These are phyloP conservation scores for Saccharomycopsis malanga DNA, from an alignment of 805 yeast genomes.

Conservation along the genomic window DNA sequence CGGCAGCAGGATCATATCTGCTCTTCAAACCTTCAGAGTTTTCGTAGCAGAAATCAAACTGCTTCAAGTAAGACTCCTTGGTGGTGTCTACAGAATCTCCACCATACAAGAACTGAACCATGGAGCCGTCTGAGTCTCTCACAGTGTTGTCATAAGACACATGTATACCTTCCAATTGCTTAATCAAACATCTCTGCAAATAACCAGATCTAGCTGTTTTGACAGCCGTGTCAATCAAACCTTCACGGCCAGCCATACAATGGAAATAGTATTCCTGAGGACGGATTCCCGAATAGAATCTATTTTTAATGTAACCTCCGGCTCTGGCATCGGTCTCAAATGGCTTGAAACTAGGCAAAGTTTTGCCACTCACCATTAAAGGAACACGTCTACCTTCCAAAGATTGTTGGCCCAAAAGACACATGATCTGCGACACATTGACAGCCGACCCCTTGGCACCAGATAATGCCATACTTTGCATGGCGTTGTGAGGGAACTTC, in stretches of 20 bases:
- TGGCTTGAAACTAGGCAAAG: constrained; percentile 93
- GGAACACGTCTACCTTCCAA: constrained; percentile 99
- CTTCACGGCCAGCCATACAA: constrained; percentile 99
- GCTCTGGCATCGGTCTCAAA: constrained; percentile 96
- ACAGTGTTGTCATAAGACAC: constrained; percentile 91
- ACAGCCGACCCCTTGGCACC: constrained; percentile 99
- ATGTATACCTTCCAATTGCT: constrained; percentile 96
- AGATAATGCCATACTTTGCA: constrained; percentile 98
- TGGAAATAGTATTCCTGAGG: constrained; percentile 99
- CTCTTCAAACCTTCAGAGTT: constrained; percentile 81
- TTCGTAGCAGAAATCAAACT: constrained; percentile 87
- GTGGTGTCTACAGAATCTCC: constrained; percentile 95
- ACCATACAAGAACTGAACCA: constrained; percentile 93
- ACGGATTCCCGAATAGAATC: constrained; percentile 95
- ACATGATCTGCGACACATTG: constrained; percentile 98
- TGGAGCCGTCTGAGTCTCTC: constrained; percentile 90
- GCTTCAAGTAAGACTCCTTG: constrained; percentile 88
- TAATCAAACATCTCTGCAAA: constrained; percentile 95
- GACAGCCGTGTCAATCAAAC: constrained; percentile 98
- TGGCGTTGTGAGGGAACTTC: constrained; percentile 88
- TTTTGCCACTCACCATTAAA: constrained; percentile 97
- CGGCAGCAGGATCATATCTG: constrained; percentile 78
- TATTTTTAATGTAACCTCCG: constrained; percentile 95
- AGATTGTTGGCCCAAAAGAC: constrained; percentile 97
- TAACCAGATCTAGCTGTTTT: constrained; percentile 98